Evolutionary conservation across 805 yeast genomes (phyloP), one percentile per base, ranked within the genome.

Genomic region (Yarrowia deformans): DNA sequence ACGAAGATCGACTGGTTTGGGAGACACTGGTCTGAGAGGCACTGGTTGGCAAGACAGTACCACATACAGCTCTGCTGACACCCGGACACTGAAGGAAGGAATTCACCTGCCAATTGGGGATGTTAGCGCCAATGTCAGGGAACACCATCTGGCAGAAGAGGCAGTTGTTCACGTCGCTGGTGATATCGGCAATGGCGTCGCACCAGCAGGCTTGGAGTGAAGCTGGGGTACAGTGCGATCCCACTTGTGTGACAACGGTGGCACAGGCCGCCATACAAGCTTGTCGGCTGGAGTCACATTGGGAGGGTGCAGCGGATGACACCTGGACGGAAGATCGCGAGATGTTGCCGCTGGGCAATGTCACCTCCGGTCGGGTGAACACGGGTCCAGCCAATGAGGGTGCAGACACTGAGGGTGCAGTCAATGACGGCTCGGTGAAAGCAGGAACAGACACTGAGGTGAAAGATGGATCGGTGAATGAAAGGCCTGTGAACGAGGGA

Each of bases 21-120:
- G 42, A 39, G 12, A 5, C 18, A 14, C 19, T 43, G 10, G 60
- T 35, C 32, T 16, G 8, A 2, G 60, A 16, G 18, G 8, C 23
- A 37, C 60, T 54, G 16, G 56, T 19, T 2, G 60, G 60, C 32
- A 54, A 10, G 13, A 29, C 61, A 4, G 61, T 55, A 6, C 61
- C 61, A 10, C 61, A 55, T 4, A 18, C 61, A 16, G 37, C 8
- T 9, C 61, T 7, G 16, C 61, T 55, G 3, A 55, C 46, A 9
- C 61, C 61, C 8, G 45, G 35, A 23, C 61, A 55, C 61, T 55
- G 34, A 8, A 55, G 19, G 13, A 55, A 2, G 37, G n/a, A 19
- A 16, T 16, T 29, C 23, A 55, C 16, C 61, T 55, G 34, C 48
- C 19, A 40, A 5, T 40, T n/a, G 37, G 58, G 43, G 32, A 54